phyloP scores from a whole-genome alignment of 2,329 filamentous ascomycete species.

The Colletotrichum endophyticum region DNA sequence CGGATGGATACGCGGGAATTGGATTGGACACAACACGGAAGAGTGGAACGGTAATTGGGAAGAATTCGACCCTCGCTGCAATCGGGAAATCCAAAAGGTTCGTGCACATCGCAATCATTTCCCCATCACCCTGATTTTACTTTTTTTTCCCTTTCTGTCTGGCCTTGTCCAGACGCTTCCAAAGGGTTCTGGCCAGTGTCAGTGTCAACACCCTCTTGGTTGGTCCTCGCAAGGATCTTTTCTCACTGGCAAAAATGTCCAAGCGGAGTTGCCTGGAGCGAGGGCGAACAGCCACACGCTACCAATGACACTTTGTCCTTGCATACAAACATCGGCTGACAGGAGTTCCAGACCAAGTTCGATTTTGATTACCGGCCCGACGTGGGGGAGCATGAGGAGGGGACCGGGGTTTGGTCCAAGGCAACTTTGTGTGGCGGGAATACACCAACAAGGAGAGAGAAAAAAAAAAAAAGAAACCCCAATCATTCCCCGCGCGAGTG shows the following conservation, averaged over 20 bases:
- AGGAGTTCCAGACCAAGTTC: slow-evolving; percentile 14
- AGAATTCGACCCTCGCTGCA: background rate
- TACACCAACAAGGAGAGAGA: background rate
- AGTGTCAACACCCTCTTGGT: background rate
- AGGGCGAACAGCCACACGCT: background rate
- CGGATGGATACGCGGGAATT: background rate
- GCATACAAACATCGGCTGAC: slow-evolving; percentile 17
- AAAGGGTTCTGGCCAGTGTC: background rate
- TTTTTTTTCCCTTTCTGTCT: background rate
- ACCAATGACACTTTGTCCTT: background rate
- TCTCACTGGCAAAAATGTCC: background rate
- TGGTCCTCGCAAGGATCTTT: background rate
- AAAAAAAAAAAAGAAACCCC: background rate
- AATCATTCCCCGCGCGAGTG: background rate
- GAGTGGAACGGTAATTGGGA: background rate
- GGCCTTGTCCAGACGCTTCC: background rate
- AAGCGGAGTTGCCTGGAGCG: background rate
- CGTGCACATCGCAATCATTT: background rate
- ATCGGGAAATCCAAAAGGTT: background rate
- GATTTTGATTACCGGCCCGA: slow-evolving; percentile 13
- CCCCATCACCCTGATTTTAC: background rate
- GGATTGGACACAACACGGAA: background rate
- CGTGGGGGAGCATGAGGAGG: slow-evolving; percentile 3
- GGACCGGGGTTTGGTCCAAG: background rate
- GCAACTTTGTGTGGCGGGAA: background rate